Percentiles rank a stretch among this genome's conserved stretches.
phyloP scores from a whole-genome alignment of 345 rosid genomes.

The Theobroma cacao region DNA sequence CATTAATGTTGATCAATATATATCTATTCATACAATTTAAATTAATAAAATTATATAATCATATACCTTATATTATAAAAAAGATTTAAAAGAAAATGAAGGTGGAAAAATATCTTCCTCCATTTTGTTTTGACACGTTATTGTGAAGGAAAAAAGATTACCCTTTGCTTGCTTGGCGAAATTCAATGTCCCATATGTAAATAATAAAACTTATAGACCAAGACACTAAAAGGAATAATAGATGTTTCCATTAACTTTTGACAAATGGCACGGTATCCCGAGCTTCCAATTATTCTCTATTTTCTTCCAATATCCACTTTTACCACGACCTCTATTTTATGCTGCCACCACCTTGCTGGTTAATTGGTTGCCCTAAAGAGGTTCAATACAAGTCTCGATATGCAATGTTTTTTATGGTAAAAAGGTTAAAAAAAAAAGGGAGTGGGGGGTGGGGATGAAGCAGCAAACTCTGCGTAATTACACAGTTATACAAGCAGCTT shows the following conservation, averaged over 20 bases:
- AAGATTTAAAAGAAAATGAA: too few species aligned
- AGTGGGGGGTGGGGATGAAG: too few species aligned
- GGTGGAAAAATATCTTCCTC: neutral
- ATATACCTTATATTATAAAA: too few species aligned
- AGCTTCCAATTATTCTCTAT: constrained; percentile 13
- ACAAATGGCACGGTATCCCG: constrained; percentile 28
- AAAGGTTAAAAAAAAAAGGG: neutral
- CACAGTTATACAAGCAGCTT: neutral
- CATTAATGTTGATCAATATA: too few species aligned
- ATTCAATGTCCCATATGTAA: neutral
- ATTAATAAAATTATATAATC: too few species aligned
- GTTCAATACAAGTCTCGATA: neutral
- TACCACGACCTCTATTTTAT: neutral
- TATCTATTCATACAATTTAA: too few species aligned
- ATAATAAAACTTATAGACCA: neutral
- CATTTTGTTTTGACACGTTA: neutral
- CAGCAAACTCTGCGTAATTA: constrained; percentile 16
- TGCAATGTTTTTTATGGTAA: constrained; percentile 1
- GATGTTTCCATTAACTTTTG: constrained; percentile 33
- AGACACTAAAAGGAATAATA: constrained; percentile 18
- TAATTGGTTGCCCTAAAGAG: constrained; percentile 1
- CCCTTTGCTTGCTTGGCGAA: neutral
- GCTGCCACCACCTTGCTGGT: constrained; percentile 1
- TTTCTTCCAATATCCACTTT: constrained; percentile 4
- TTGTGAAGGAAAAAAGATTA: neutral